Base-by-base conservation (phyloP, 2,329 filamentous ascomycete species). In the Aspergillus sp. region DNA sequence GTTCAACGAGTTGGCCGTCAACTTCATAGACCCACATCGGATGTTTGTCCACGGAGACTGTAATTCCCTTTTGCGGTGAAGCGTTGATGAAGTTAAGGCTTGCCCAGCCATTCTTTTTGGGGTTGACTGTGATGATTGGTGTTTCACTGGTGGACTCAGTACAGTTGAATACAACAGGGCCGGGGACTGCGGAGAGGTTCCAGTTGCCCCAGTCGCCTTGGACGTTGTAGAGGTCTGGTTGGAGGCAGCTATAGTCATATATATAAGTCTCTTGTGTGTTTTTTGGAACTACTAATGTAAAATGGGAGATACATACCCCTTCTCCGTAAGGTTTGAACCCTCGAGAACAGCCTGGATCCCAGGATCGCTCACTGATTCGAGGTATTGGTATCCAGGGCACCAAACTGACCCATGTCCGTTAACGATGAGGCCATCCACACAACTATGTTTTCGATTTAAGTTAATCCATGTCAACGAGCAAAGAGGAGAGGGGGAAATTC, bases 371-470 rank as follows among this genome's bases (percentile, higher is more conserved):
- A 70, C 53, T 15, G 52, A 62, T n/a, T 63, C 63, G 5, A 85
- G 74, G 40, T 81, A 73, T 4, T 76, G 74, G 6, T 73, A 70
- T 0, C 77, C 67, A 41, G 81, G 74, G 65, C 85, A 87, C 48
- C 80, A 71, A 0, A 84, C 80, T 1, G 76, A 75, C 3, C 85
- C 85, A 62, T 84, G 82, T 21, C 85, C 86, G 56, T 88, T 87
- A 55, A 88, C 73, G 3, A 87, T 72, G 21, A 88, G 73, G 0
- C 83, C 81, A 62, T 87, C 85, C 63, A 84, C 82, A 72, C 86
- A 88, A 0, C 80, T 75, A 12, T 5, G 3, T 37, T 39, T 6
- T 23, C 3, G n/a, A 27, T 27, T n/a, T 11, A 7, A 6, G 15
- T 47, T 21, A 47, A 4, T 37, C 17, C 4, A 11, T n/a, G 19